Evolutionary conservation across 2,329 filamentous ascomycete species (phyloP).

Genomic region (Leptographium galeiforme): DNA sequence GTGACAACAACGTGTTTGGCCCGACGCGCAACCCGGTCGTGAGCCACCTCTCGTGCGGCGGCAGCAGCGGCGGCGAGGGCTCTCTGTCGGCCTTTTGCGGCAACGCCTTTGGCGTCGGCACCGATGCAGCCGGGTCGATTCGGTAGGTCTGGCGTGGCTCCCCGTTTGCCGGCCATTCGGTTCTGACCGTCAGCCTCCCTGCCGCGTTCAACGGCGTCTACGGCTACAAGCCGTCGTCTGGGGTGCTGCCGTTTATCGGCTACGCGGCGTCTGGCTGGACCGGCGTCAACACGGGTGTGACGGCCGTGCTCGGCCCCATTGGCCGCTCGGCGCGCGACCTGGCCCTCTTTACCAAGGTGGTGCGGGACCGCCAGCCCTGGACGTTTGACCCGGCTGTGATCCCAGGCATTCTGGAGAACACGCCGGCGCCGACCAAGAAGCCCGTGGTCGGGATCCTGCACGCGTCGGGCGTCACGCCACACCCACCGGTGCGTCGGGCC

Average conservation of each 20-base stretch:
- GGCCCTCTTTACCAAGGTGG: slow-evolving; percentile 3
- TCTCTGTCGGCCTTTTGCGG: slow-evolving; percentile 21
- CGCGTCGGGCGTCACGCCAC: slow-evolving; percentile 5
- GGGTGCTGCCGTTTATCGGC: slow-evolving; percentile 11
- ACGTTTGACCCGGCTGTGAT: slow-evolving; percentile 8
- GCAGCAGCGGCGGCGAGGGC: slow-evolving; percentile 24
- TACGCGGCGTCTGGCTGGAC: slow-evolving; percentile 7
- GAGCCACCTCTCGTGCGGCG: slow-evolving; percentile 19
- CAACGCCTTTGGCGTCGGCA: slow-evolving; percentile 32
- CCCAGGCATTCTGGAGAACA: slow-evolving; percentile 5
- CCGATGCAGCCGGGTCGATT: slow-evolving; percentile 16
- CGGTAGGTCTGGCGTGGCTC: no score
- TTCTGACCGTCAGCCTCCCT: slow-evolving; percentile 11
- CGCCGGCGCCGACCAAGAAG: background rate
- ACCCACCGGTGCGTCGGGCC: slow-evolving; percentile 6
- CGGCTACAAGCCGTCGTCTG: slow-evolving; percentile 16
- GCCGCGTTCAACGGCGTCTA: slow-evolving; percentile 21
- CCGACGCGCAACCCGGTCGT: slow-evolving; percentile 22
- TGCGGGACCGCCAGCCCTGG: slow-evolving; percentile 6
- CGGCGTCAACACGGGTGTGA: slow-evolving; percentile 9
- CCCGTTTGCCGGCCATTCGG: no score
- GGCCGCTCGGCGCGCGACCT: slow-evolving; percentile 7
- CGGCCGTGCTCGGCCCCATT: slow-evolving; percentile 7
- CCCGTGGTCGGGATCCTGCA: slow-evolving; percentile 6
- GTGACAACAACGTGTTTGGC: slow-evolving; percentile 23